Conservation (phyloP, 805 yeast genomes). For the Metschnikowia aberdeeniae region DNA sequence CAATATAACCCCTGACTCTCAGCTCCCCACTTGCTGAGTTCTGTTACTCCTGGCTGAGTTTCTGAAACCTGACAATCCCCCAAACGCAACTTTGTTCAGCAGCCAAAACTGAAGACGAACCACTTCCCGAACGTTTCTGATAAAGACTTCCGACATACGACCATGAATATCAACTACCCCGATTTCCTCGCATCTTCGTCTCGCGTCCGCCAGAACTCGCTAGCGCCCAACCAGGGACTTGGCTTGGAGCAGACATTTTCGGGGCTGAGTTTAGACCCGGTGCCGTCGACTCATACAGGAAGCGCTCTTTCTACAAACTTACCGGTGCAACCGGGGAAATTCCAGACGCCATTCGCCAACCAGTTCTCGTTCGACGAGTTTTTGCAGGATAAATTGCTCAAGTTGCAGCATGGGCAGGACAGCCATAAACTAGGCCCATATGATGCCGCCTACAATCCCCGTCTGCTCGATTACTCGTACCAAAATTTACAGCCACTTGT, state of each 20-base stretch:
- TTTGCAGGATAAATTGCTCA: conserved; percentile 8
- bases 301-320: not conserved
- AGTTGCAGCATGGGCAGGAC: conserved; percentile 3
- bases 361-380: conserved; percentile 5
- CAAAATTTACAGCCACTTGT: not conserved
- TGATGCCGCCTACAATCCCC: not conserved
- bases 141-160: not conserved
- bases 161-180: conserved; percentile 34
- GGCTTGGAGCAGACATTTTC: not conserved
- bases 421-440: too few species aligned
- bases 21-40: too few species aligned
- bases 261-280: not conserved
- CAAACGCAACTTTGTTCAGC: not conserved
- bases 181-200: conserved; percentile 23
- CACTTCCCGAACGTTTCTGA: too few species aligned
- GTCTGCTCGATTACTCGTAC: not conserved
- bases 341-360: not conserved
- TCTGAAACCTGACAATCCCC: too few species aligned
- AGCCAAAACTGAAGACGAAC: not conserved
- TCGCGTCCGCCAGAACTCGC: conserved; percentile 3
- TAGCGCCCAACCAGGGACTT: conserved; percentile 2
- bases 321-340: too few species aligned
- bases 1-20: too few species aligned
- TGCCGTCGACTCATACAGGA: not conserved
- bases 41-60: too few species aligned